Base-by-base conservation (phyloP, 345 rosid species). In the Corchorus capsularis region DNA sequence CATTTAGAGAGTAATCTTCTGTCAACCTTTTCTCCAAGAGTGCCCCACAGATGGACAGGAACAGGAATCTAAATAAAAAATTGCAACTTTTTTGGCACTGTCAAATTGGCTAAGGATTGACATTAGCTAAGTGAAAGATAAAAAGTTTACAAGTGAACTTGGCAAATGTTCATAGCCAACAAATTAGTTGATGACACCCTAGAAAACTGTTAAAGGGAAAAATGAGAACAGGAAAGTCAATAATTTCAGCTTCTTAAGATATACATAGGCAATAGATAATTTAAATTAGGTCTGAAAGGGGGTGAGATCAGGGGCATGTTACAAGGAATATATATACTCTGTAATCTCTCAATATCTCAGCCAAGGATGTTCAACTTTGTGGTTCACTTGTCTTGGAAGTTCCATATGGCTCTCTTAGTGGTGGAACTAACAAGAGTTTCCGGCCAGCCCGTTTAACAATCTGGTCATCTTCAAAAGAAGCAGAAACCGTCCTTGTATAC, bases 401-500 rank as follows among this genome's bases (percentile, higher is more conserved):
- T 50, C 72, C 35, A 37, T 32, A 53, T 14, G 75, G 73, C 37
- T 49, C 46, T 64, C 77, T 69, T 47, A 68, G 64, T 34, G 79
- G 84, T 9, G 90, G 89, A 80, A 60, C 75, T 53, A 85, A 53
- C 79, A 86, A 78, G 54, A 85, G 79, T 70, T 81, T 88, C 57
- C 62, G 77, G 61, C 84, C 84, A 5, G 80, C 87, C 22, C 10
- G 69, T 67, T 35, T 81, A 57, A 81, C 81, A 77, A 47, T 60
- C 59, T 79, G 75, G 19, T 80, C 77, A 13, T 75, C 84, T 60
- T 71, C 79, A 52, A 49, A 53, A 47, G 6, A 54, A 72, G 68
- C 56, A 1, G 94, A 79, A 56, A 47, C 76, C 17, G 74, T 81
- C 83, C 83, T 89, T 9, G 93, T 71, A 79, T 90, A 87, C 91